phyloP scores from a whole-genome alignment of 169 alveolate species.

The Eimeria maxima region DNA sequence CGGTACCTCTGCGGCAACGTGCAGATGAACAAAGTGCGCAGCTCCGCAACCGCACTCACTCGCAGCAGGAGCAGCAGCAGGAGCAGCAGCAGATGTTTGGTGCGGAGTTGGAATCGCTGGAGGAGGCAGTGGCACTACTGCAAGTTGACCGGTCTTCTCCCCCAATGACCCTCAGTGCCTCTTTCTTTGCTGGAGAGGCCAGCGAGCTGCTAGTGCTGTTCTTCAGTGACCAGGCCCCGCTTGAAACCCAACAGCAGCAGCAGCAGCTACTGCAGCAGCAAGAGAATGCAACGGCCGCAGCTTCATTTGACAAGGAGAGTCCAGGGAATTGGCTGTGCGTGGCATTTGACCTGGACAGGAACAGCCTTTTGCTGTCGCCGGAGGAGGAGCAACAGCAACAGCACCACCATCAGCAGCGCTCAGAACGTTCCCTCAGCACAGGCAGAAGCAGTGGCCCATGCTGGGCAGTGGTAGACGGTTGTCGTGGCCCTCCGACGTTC shows the following conservation, averaged over 20 bases:
- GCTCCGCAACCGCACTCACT: conserved; percentile 3
- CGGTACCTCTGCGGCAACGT: conserved; percentile 14
- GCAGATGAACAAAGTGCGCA: background rate
- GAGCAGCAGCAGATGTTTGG: background rate
- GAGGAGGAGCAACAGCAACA: background rate
- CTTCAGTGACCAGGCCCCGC: conserved; percentile 13
- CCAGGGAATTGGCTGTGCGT: conserved; percentile 5
- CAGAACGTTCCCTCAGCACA: conserved; percentile 8
- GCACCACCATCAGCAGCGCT: background rate
- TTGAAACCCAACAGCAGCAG: conserved; percentile 15
- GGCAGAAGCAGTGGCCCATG: conserved; percentile 43
- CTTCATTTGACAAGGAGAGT: background rate
- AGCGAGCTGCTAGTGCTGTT: conserved; percentile 61
- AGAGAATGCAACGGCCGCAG: background rate
- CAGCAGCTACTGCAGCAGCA: conserved; percentile 36
- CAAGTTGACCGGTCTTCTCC: conserved; percentile 19
- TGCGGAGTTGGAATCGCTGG: background rate
- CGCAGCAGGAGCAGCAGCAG: background rate
- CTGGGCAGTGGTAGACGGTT: conserved; percentile 30
- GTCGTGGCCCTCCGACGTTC: background rate
- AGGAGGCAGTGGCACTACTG: conserved; percentile 55
- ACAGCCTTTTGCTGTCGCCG: conserved; percentile 46
- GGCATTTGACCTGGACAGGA: conserved; percentile 47
- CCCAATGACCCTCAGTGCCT: conserved; percentile 11
- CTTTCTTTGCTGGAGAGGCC: conserved; percentile 55